Evolutionary conservation across 2,329 filamentous ascomycete genomes (phyloP), one percentile per base, ranked within the genome.

Genomic region (Bipolaris sorokiniana): DNA sequence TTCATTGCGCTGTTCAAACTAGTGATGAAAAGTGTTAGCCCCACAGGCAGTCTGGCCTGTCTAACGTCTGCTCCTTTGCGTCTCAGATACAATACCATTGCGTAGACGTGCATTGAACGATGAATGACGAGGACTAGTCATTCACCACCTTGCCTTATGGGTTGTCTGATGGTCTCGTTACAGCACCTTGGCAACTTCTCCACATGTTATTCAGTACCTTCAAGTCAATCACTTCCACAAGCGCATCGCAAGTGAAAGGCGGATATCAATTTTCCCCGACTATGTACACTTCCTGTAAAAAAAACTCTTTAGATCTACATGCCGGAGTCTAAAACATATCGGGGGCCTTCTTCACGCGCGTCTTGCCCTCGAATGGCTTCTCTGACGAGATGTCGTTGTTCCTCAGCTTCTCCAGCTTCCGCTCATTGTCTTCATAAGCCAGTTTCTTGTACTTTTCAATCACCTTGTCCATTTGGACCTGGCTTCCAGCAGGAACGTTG

Each of bases 401-500:
- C 56, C 69, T 63, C 20, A 75, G 57, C 11, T 77, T 76, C 69
- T 77, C 73, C 56, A 83, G 74, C 74, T 85, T 86, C 70, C 79
- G 79, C 71, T 82, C 83, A 59, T 89, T 84, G 56, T 80, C 80
- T 57, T 84, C 82, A 69, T 79, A 77, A 55, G 85, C 82, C 68
- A 84, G 70, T 68, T 82, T 82, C 74, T 86, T 78, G 72, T 88
- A 90, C 77, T 89, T 86, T 28, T 82, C 83, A 57, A 87, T 84
- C 53, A 89, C 79, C 50, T 81, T 73, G 69, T 83, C 83, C 65
- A 90, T 78, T 69, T 88, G 83, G 47, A 82, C 83, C 53, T 81
- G 76, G 60, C 84, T 83, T 49, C 88, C 88, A 41, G 88, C 85
- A 31, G 82, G 77, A 53, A 89, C 83, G 69, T 90, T 90, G 76